Evolutionary conservation across 352 stramenopile genomes (phyloP).

Genomic region (Phytophthora syringae): DNA sequence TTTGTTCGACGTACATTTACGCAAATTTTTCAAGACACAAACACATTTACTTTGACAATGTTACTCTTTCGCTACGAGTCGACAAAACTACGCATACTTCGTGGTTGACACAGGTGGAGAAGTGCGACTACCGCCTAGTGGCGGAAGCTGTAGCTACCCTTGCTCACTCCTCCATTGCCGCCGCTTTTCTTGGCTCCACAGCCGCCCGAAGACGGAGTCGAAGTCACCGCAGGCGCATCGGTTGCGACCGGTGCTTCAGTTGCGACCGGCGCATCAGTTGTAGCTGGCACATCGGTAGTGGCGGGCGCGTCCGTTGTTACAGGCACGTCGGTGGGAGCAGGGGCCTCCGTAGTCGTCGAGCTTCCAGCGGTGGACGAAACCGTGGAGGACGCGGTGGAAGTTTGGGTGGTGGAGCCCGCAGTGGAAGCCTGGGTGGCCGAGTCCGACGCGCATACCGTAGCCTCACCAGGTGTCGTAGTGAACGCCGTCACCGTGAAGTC

Average conservation of each 20-base stretch:
- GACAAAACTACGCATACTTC: not conserved
- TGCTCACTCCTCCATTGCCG: not conserved
- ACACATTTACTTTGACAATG: not conserved
- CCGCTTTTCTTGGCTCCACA: slow-evolving; percentile 1
- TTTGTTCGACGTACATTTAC: not conserved
- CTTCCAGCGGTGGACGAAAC: not conserved
- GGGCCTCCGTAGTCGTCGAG: not conserved
- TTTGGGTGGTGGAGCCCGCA: not conserved
- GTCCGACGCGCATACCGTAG: slow-evolving; percentile 8
- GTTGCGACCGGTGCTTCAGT: not conserved
- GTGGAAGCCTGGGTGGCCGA: not conserved
- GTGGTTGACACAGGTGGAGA: not conserved
- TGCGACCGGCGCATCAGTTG: not conserved
- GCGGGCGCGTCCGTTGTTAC: not conserved
- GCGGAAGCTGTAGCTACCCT: not conserved
- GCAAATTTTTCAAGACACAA: too few relatives aligned
- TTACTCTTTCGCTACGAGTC: not conserved
- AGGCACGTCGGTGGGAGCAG: not conserved
- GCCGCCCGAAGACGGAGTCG: slow-evolving; percentile 5
- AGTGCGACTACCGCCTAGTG: not conserved
- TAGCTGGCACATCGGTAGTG: not conserved
- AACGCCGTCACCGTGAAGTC: too few relatives aligned
- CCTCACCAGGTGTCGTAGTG: slow-evolving; percentile 14
- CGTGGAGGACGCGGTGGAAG: not conserved
- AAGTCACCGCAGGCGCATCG: not conserved